phyloP scores from a whole-genome alignment of 2,329 filamentous ascomycete species.

The Verticillium longisporum region DNA sequence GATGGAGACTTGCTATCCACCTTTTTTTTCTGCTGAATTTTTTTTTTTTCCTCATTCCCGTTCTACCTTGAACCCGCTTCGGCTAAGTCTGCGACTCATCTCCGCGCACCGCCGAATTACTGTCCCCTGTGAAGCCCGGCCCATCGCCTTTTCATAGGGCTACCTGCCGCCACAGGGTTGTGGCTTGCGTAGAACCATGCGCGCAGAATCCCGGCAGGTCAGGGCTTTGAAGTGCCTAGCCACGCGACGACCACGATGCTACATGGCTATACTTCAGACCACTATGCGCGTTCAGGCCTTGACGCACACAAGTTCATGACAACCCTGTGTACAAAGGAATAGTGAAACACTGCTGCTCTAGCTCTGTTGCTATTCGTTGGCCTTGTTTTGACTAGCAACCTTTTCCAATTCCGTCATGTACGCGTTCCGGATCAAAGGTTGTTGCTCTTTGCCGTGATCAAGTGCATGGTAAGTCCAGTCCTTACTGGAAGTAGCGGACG shows the following conservation, averaged over 20 bases:
- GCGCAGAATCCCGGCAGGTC: not conserved
- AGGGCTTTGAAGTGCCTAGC: not conserved
- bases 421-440: too few species aligned
- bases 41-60: not conserved
- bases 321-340: not conserved
- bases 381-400: too few species aligned
- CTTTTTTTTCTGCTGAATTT: not conserved
- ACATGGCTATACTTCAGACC: not conserved
- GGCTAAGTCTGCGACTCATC: not conserved
- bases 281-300: not conserved
- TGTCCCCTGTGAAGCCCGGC: not conserved
- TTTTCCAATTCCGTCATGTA: too few species aligned
- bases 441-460: too few species aligned
- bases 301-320: not conserved
- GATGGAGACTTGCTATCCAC: not conserved
- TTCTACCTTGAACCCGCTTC: not conserved
- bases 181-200: too few species aligned
- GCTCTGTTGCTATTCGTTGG: not conserved
- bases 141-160: not conserved
- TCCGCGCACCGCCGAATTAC: not conserved
- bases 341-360: not conserved
- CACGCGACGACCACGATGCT: not conserved
- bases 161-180: not conserved
- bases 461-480: too few species aligned
- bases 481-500: not conserved